Evolutionary conservation across 805 yeast genomes (phyloP).

Genomic region (Candida broadrunensis): DNA sequence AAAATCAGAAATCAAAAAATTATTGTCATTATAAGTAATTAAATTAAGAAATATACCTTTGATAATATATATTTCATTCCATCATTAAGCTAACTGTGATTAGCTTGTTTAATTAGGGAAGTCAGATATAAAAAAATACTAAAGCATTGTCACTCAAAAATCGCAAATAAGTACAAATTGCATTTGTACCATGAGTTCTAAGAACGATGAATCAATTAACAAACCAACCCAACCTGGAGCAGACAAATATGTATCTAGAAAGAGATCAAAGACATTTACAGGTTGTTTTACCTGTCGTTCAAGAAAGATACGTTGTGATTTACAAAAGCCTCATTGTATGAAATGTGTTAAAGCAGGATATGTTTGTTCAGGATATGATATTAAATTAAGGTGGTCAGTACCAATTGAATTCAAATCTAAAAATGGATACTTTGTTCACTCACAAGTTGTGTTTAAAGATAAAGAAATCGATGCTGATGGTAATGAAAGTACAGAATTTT

Average conservation of each 20-base stretch:
- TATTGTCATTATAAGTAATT: no score
- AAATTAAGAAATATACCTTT: no score
- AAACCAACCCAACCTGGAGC: no score
- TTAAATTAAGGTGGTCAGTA: constrained; percentile 74
- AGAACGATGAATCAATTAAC: no score
- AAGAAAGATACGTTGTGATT: constrained; percentile 78
- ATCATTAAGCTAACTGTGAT: no score
- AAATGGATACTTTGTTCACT: constrained; percentile 24
- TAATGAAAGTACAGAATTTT: constrained; percentile 38
- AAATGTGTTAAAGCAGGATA: constrained; percentile 67
- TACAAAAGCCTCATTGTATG: constrained; percentile 65
- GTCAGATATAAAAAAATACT: no score
- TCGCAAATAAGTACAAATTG: no score
- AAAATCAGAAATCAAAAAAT: not conserved
- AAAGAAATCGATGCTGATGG: constrained; percentile 4
- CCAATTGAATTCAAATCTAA: constrained; percentile 37
- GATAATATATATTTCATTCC: no score
- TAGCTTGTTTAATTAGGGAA: no score
- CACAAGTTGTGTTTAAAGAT: constrained; percentile 27
- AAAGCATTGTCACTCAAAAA: no score
- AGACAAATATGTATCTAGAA: constrained; percentile 2
- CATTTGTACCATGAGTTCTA: no score
- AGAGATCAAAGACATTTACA: constrained; percentile 62
- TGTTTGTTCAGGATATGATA: constrained; percentile 78
- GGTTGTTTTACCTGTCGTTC: constrained; percentile 89